Percentiles rank a stretch among this genome's conserved stretches.
These are phyloP conservation scores for Cercospora nicotianae DNA, from an alignment of 2,329 filamentous ascomycete genomes.

Conservation along the genomic window DNA sequence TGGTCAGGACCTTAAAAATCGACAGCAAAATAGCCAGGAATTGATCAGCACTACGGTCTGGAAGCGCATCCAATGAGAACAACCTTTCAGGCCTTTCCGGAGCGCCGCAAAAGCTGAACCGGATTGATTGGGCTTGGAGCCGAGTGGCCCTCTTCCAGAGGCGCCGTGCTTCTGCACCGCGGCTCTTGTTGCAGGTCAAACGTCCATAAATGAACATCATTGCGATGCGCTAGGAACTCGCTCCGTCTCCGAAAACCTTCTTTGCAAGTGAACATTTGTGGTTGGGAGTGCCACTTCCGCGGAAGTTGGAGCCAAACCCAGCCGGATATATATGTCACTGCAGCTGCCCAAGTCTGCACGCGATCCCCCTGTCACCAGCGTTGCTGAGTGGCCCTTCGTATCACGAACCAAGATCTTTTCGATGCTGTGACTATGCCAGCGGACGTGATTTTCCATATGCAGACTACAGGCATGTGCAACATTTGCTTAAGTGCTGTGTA, in stretches of 20 bases:
- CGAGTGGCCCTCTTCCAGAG: neutral
- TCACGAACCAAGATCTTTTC: neutral
- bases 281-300: neutral
- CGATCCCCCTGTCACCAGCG: neutral
- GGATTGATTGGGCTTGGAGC: neutral
- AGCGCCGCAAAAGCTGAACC: neutral
- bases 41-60: conserved; percentile 1
- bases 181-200: neutral
- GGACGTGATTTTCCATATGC: neutral
- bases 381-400: neutral
- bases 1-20: conserved; percentile 1
- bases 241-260: neutral
- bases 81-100: neutral
- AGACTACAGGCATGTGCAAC: neutral
- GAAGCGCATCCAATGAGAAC: neutral
- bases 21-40: conserved; percentile 1
- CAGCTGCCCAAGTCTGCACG: neutral
- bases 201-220: neutral
- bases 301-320: neutral
- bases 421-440: neutral
- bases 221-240: neutral
- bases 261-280: neutral
- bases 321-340: neutral
- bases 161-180: neutral
- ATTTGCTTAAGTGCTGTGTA: neutral